These are phyloP conservation scores for Fagopyrum tataricum DNA, from an alignment of 148 eudicot genomes.

Conservation along the genomic window DNA sequence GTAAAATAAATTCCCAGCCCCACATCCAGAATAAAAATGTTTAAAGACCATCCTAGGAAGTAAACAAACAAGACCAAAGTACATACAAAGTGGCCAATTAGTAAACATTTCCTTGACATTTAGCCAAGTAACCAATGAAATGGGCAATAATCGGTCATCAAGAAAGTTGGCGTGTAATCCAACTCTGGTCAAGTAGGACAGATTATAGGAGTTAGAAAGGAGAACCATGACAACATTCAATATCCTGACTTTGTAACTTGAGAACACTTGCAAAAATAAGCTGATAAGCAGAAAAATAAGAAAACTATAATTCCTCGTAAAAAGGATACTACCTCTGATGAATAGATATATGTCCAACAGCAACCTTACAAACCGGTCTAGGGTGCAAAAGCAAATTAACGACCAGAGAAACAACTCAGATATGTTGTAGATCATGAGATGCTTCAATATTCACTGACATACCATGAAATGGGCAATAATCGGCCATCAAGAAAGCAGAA, in stretches of 20 bases:
- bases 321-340: neutral
- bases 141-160: no score
- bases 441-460: neutral
- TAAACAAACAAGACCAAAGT: no score
- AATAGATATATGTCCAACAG: neutral
- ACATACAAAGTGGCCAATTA: no score
- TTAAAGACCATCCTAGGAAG: no score
- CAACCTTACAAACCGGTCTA: neutral
- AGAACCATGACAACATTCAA: neutral
- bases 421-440: neutral
- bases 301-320: no score
- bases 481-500: no score
- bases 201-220: neutral
- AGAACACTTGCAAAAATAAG: neutral
- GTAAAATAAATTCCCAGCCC: neutral
- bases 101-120: no score
- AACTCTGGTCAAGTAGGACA: neutral
- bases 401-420: neutral
- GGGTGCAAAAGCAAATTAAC: neutral
- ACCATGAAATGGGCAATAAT: no score
- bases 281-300: neutral
- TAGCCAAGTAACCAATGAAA: no score
- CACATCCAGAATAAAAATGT: neutral
- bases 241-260: neutral
- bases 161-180: no score